These are phyloP conservation scores for Trametes cinnabarina DNA, from an alignment of 768 basidiomycete genomes.

Conservation along the genomic window DNA sequence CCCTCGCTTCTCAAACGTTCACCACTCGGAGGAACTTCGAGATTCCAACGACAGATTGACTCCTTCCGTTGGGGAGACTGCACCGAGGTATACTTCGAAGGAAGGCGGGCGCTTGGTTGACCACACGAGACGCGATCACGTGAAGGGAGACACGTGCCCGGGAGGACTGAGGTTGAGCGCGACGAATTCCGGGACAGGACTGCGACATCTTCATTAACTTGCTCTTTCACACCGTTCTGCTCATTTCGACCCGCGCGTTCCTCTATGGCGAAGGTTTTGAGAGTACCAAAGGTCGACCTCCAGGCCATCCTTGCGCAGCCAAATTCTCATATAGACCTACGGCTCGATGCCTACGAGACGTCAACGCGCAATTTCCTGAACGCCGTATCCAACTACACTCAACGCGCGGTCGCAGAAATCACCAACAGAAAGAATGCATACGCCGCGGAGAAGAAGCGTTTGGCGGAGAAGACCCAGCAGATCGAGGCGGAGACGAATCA, in stretches of 20 bases:
- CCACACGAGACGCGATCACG: too few species aligned
- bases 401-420: slow-evolving; percentile 67
- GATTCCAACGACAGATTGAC: too few species aligned
- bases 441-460: slow-evolving; percentile 56
- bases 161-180: too few species aligned
- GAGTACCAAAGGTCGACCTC: slow-evolving; percentile 59
- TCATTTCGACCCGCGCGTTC: background rate
- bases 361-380: slow-evolving; percentile 72
- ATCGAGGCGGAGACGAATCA: slow-evolving; percentile 69
- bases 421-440: slow-evolving; percentile 64
- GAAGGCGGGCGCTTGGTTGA: too few species aligned
- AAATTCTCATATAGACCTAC: slow-evolving; percentile 65
- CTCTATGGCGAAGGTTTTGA: slow-evolving; percentile 22
- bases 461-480: slow-evolving; percentile 57
- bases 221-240: too few species aligned
- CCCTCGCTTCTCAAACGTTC: too few species aligned
- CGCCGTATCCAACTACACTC: slow-evolving; percentile 70
- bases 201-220: too few species aligned
- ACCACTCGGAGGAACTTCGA: too few species aligned
- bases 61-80: too few species aligned
- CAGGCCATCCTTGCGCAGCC: slow-evolving; percentile 46
- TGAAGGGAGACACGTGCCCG: too few species aligned
- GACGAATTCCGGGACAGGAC: too few species aligned
- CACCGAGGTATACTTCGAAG: too few species aligned
- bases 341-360: slow-evolving; percentile 56